Evolutionary conservation across 257 asterid species (phyloP).

Genomic region (Rehmannia glutinosa): DNA sequence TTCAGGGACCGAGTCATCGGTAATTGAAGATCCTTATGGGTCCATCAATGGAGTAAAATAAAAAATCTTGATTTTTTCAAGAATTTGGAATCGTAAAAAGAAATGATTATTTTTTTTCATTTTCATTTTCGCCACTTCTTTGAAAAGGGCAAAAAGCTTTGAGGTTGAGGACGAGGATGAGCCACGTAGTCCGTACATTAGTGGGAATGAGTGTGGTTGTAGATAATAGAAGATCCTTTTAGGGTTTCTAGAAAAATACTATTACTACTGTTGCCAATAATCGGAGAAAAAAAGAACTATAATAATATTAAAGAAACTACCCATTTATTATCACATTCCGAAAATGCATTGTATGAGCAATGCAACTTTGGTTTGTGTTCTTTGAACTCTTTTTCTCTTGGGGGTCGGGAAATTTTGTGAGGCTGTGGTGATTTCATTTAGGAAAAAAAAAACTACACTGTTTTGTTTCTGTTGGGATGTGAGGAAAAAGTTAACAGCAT

Average conservation of each 20-base stretch:
- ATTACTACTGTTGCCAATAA: not conserved
- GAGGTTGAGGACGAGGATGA: constrained; percentile 32
- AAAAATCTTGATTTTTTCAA: not conserved
- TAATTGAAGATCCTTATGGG: constrained; percentile 21
- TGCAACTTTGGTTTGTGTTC: not conserved
- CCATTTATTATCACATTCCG: not conserved
- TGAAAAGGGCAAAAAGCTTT: constrained; percentile 16
- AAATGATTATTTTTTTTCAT: not conserved
- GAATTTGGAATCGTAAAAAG: not conserved
- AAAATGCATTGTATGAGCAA: not conserved
- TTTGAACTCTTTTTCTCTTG: not conserved
- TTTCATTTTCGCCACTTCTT: not conserved
- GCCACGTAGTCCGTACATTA: constrained; percentile 27
- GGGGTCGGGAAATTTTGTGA: constrained; percentile 41
- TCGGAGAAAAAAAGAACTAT: not conserved
- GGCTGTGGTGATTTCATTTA: constrained; percentile 47
- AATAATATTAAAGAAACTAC: not conserved
- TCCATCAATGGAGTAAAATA: not conserved
- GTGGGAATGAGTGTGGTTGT: constrained; percentile 18
- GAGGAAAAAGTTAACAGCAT: constrained; percentile 32
- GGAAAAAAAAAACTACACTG: constrained; percentile 24
- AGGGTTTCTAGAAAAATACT: constrained; percentile 13
- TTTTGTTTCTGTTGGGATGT: constrained; percentile 30
- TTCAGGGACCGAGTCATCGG: constrained; percentile 23
- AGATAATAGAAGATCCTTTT: constrained; percentile 5